A percentile compares a stretch with the other conserved stretches of the same genome.
Conservation (phyloP, 2,329 filamentous ascomycete species). For the Chaetomium strumarium region DNA sequence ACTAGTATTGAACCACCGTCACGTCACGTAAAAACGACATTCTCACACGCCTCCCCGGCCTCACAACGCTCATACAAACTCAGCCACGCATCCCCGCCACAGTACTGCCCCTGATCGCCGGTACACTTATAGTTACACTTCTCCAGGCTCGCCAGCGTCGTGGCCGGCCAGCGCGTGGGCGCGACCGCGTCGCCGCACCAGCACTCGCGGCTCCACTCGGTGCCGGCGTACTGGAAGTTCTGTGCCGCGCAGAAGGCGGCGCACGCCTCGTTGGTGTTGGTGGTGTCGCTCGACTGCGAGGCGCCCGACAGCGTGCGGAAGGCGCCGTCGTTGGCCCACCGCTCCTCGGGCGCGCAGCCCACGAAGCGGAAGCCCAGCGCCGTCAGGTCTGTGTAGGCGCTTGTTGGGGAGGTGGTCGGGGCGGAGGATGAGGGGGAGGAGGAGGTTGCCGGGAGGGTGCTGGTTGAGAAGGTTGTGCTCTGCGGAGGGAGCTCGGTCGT, state of each 20-base stretch:
- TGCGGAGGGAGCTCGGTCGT: neutral
- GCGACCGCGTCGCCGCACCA: conserved; percentile 24
- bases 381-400: conserved; percentile 23
- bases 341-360: conserved; percentile 27
- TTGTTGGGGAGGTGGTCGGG: conserved; percentile 3
- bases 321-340: conserved; percentile 21
- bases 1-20: no score
- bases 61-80: conserved; percentile 24
- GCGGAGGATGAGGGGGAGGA: conserved; percentile 5
- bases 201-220: conserved; percentile 25
- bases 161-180: conserved; percentile 19
- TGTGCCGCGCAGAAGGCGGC: conserved; percentile 15
- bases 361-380: conserved; percentile 23
- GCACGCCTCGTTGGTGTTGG: conserved; percentile 24
- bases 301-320: conserved; percentile 24
- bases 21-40: conserved; percentile 22
- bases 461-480: conserved; percentile 12
- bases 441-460: conserved; percentile 12
- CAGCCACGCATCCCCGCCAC: conserved; percentile 24
- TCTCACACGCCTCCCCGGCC: conserved; percentile 19
- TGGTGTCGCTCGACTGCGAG: conserved; percentile 10
- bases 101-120: conserved; percentile 17
- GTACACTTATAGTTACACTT: conserved; percentile 19
- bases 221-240: conserved; percentile 20
- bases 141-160: conserved; percentile 19